Evolutionary conservation across 768 basidiomycete species (phyloP).

Genomic region (Scleroderma citrinum): DNA sequence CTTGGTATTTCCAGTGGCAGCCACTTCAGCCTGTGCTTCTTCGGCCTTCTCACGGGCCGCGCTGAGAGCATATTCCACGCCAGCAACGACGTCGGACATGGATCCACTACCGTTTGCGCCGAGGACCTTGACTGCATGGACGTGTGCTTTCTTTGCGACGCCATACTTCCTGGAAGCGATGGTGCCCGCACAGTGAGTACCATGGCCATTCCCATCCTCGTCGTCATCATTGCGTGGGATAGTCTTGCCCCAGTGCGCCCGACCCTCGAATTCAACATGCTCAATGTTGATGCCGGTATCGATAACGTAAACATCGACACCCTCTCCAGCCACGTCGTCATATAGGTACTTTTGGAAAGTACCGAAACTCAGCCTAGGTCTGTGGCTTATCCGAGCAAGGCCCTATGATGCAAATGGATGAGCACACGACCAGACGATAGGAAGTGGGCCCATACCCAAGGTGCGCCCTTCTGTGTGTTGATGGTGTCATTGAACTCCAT

Average conservation of each 20-base stretch:
- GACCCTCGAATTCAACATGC: conserved; percentile 85
- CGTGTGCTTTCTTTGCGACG: conserved; percentile 89
- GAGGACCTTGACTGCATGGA: conserved; percentile 89
- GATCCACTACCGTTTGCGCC: conserved; percentile 92
- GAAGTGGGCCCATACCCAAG: conserved; percentile 64
- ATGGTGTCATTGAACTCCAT: conserved; percentile 21
- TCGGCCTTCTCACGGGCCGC: conserved; percentile 47
- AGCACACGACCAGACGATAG: conserved; percentile 3
- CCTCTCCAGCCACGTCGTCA: conserved; percentile 69
- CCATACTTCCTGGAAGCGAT: conserved; percentile 93
- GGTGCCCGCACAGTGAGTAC: conserved; percentile 92
- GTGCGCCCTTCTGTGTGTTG: conserved; percentile 57
- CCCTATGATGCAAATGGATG: conserved; percentile 47
- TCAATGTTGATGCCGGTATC: conserved; percentile 86
- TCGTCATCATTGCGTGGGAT: conserved; percentile 80
- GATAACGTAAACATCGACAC: conserved; percentile 87
- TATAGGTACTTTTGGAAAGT: conserved; percentile 85
- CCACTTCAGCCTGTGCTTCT: conserved; percentile 60
- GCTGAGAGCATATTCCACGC: conserved; percentile 74
- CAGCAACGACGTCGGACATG: conserved; percentile 90
- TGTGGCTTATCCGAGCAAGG: conserved; percentile 91
- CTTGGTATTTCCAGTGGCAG: conserved; percentile 65
- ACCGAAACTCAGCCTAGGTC: conserved; percentile 61
- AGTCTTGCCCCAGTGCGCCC: conserved; percentile 91
- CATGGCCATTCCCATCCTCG: conserved; percentile 93